Base-by-base conservation (phyloP, 352 stramenopile species). In the Globisporangium solare region DNA sequence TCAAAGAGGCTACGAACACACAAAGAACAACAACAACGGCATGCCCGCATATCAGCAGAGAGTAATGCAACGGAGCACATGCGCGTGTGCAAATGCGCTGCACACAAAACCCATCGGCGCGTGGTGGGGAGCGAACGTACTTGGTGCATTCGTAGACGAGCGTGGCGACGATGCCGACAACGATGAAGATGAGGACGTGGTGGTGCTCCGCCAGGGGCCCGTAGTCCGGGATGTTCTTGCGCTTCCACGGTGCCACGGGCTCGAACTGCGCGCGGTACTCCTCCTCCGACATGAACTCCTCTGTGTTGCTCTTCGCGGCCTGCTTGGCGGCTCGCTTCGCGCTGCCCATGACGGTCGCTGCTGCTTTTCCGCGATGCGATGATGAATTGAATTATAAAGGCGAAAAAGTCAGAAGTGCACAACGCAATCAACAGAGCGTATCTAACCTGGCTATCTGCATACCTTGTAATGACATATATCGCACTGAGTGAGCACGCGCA, bases 171-270 rank as follows among this genome's bases (percentile, higher is more conserved):
- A 87, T 24, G n/a, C 84, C 84, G 27, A 94, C 73, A 45, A 71
- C 37, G 15, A 79, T 46, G 58, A 94, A 94, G 64, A 87, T 87
- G 58, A 77, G 35, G 22, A 88, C 64, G 50, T 91, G 71, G 17
- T 80, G 75, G 45, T 62, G 51, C 51, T 94, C 80, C 27, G 78
- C 48, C 17, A 92, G 66, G 20, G 79, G 81, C 0, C 84, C 84
- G 57, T 86, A 88, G 64, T 94, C 84, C 6, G 84, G 84, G 54
- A 94, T 94, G 58, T 86, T 70, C 31, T 78, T 63, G 40, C 79
- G 78, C 27, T 92, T 89, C 84, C 84, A 94, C 6, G 84, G 84
- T 51, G 84, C 81, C 37, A 94, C 78, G 4, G 82, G 82, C 58
- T 94, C 84, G 47, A 88, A 81, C 22, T 76, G 53, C 64, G 83